These are phyloP conservation scores for Tubosaeta sp. DNA, from an alignment of 768 basidiomycete genomes.

Conservation along the genomic window DNA sequence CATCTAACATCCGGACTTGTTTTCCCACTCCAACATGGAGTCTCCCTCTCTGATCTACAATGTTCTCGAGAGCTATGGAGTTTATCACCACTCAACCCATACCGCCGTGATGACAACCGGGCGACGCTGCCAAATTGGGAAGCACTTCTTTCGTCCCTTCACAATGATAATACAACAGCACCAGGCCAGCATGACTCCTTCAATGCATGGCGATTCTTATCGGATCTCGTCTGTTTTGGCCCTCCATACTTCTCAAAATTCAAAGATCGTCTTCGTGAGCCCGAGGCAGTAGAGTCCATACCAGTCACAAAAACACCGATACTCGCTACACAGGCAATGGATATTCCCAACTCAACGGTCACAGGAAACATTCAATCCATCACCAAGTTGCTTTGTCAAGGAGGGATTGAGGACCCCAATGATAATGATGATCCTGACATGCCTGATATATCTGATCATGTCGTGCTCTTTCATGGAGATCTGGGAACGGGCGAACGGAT, in stretches of 20 bases:
- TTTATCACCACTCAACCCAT: no score
- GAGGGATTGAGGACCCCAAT: background rate
- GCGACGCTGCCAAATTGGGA: no score
- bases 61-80: background rate
- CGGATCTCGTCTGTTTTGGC: background rate
- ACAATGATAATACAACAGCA: no score
- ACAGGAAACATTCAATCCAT: slow-evolving; percentile 1
- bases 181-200: no score
- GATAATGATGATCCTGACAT: background rate
- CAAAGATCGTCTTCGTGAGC: background rate
- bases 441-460: background rate
- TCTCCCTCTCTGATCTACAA: no score
- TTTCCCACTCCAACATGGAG: background rate
- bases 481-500: background rate
- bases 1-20: background rate
- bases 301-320: slow-evolving; percentile 1
- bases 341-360: background rate
- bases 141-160: no score
- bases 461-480: background rate
- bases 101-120: no score
- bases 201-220: no score
- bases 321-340: background rate
- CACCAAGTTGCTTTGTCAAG: background rate
- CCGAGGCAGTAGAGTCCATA: background rate
- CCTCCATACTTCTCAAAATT: background rate